Base-by-base conservation (phyloP, 257 asterid genomes). In the Nyctanthes arbortristis region DNA sequence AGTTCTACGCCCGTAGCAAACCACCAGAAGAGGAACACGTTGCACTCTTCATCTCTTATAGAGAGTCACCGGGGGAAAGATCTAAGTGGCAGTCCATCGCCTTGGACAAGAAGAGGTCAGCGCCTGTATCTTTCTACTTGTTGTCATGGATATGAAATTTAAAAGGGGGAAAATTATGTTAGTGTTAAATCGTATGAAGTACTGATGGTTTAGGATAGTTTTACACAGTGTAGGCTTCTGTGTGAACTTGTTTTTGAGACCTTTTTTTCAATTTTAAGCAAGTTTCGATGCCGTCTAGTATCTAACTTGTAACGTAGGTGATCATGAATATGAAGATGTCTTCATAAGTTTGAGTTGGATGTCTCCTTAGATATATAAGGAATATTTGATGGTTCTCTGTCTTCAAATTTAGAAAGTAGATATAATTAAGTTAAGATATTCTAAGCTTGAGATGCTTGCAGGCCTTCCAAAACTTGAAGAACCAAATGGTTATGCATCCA, bases 81-180 rank as follows among this genome's bases (percentile, higher is more conserved):
- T 66, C 60, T 20, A 59, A 77, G 77, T 75, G 30, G 34, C 60
- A 81, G 85, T 74, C 77, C 85, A 22, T 74, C 81, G 9, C 82
- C 85, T 74, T 78, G 2, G 54, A 75, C 69, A 43, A 78, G 20
- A 66, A 78, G 77, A 88, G 95, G 98, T 93, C 58, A 28, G 72
- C 45, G 34, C 73, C 24, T 45, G 31, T 18, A 31, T 30, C 33
- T 68, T 36, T 70, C 9, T 70, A 52, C 16, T 33, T 61, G 62
- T 70, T 70, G 13, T 6, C 30, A 45, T 13, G 27, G 24, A 37
- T 22, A 45, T 47, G 62, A 60, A n/a, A 10, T 60, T 61, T 29
- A 18, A 7, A 36, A 68, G 33, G 31, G 20, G 24, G 11, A 52
- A 52, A 24, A 7, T 52, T 52, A 10, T 52, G n/a, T 24, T 9